Evolutionary conservation across 345 rosid genomes (phyloP), one percentile per base, ranked within the genome.

Genomic region (Populus ilicifolia): DNA sequence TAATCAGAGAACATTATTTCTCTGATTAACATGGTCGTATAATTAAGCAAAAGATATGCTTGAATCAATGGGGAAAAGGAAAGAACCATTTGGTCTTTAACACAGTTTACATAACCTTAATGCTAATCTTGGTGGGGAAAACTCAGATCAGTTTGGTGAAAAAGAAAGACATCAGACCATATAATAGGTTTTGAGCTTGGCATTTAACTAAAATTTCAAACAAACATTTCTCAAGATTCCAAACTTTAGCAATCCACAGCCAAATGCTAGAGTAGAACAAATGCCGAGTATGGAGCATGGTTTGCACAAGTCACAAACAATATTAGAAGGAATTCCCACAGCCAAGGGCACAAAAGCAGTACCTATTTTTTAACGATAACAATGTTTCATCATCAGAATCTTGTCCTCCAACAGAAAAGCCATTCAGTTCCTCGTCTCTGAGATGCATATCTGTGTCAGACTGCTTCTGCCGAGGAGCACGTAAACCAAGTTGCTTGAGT

Each of bases 401-500:
- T 64, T 72, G 80, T 35, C 69, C 80, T 56, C 77, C 83, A 71
- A 48, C 75, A 63, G 88, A 76, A 66, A 80, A 77, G 30, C 83
- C 87, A 70, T 73, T 75, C 35, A 61, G 82, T 71, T 85, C 84
- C 77, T 88, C 89, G 50, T 93, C 92, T 80, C 88, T 85, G 81
- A 86, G 73, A 79, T 77, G 83, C 85, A 81, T 75, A 79, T 75
- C 71, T 27, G 77, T 86, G 81, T 89, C 29, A 54, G 87, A 76
- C 72, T 54, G 86, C 82, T 86, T 88, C 70, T 75, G 77, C 69
- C 39, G 80, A 68, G 89, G 89, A 78, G 81, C 83, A 75, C 25
- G 81, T 66, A 95, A 80, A 66, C 96, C 97, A 41, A 96, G 94
- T 87, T 93, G 97, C 86, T 89, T 93, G 65, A 95, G 87, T 79